Conservation (phyloP, 2,329 filamentous ascomycete genomes). For the Arthrobotrys iridis region DNA sequence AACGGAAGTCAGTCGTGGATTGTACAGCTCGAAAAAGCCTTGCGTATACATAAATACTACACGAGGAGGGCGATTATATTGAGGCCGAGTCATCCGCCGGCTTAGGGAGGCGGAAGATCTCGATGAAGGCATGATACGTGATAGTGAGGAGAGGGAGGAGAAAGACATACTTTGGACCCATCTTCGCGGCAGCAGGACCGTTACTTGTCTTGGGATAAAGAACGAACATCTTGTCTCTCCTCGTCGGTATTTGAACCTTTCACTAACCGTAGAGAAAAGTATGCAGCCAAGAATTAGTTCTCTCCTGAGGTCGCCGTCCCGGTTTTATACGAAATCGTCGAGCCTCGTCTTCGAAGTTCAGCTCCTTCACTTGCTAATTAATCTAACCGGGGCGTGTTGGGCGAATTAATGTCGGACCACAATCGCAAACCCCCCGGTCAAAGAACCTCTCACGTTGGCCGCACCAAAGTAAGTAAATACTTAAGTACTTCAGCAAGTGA, state of each 20-base stretch:
- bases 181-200: background rate
- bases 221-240: conserved; percentile 9
- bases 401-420: background rate
- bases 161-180: background rate
- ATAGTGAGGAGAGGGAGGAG: background rate
- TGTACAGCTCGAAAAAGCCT: background rate
- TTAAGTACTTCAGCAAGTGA: too few relatives aligned
- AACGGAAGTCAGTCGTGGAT: background rate
- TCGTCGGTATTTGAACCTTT: background rate
- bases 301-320: background rate
- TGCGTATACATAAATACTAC: background rate
- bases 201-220: background rate
- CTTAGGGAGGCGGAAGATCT: background rate
- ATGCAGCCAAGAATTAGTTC: background rate
- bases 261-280: background rate
- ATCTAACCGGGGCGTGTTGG: background rate
- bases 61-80: background rate
- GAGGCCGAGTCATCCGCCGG: background rate
- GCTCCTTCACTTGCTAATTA: background rate
- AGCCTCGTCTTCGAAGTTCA: conserved; percentile 27
- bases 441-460: too few relatives aligned
- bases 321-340: conserved; percentile 40
- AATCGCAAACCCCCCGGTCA: too few relatives aligned
- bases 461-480: too few relatives aligned
- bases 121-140: background rate